Conservation (phyloP, 1,139 yeast genomes). For the Taiozyma onychis region DNA sequence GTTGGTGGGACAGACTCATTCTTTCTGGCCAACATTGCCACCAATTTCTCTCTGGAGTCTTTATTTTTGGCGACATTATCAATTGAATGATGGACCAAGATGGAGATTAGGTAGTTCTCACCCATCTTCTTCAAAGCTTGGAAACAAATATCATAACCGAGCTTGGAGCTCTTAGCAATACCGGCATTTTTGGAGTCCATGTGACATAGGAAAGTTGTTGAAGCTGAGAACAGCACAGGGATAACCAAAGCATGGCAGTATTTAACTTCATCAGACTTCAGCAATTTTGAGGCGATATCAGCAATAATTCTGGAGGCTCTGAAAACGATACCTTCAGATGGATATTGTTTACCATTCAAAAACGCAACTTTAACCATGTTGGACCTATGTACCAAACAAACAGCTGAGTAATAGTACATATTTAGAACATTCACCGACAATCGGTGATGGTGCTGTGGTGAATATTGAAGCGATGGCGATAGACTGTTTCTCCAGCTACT, state of each 20-base stretch:
- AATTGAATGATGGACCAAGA: slow-evolving; percentile 16
- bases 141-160: slow-evolving; percentile 46
- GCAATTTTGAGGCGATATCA: slow-evolving; percentile 54
- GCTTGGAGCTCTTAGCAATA: slow-evolving; percentile 56
- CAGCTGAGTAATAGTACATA: slow-evolving; percentile 67
- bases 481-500: slow-evolving; percentile 72
- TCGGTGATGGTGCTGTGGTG: slow-evolving; percentile 49
- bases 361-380: slow-evolving; percentile 38
- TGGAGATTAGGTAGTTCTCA: slow-evolving; percentile 35
- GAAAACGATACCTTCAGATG: slow-evolving; percentile 74
- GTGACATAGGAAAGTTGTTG: slow-evolving; percentile 71
- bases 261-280: slow-evolving; percentile 45
- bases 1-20: slow-evolving; percentile 6
- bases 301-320: slow-evolving; percentile 82
- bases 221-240: slow-evolving; percentile 55
- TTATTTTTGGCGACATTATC: slow-evolving; percentile 16
- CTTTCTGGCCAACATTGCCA: slow-evolving; percentile 14
- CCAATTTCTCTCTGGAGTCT: slow-evolving; percentile 18
- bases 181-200: slow-evolving; percentile 53
- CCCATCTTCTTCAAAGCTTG: slow-evolving; percentile 48
- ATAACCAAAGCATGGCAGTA: slow-evolving; percentile 54
- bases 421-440: slow-evolving; percentile 60
- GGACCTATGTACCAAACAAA: slow-evolving; percentile 68
- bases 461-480: slow-evolving; percentile 61
- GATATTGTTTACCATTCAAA: slow-evolving; percentile 27